Conservation (phyloP, 208 protist species). For the Trypanosoma melophagium region DNA sequence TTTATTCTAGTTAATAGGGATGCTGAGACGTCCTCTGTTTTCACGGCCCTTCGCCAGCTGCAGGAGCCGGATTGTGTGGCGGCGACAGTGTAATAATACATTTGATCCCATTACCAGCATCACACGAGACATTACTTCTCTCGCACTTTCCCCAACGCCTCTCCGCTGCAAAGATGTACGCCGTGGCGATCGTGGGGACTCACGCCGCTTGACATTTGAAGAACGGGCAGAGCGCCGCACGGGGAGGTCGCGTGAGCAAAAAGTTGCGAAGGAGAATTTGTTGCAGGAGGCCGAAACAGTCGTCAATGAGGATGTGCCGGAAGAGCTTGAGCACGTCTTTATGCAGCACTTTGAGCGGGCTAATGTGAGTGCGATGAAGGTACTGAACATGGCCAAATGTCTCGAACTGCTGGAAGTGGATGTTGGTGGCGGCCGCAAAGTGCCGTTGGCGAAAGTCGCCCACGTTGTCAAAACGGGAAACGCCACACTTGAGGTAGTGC, state of each 20-base stretch:
- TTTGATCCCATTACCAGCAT: neutral
- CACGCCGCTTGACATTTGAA: slow-evolving; percentile 81
- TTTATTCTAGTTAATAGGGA: too few relatives aligned
- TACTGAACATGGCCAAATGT: slow-evolving; percentile 89
- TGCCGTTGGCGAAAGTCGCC: slow-evolving; percentile 69
- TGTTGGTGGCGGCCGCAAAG: slow-evolving; percentile 55
- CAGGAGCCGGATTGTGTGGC: neutral
- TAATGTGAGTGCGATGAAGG: slow-evolving; percentile 82
- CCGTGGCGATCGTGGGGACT: slow-evolving; percentile 63
- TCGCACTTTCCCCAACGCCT: slow-evolving; percentile 24
- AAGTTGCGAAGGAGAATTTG: slow-evolving; percentile 58
- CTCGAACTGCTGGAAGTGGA: slow-evolving; percentile 78
- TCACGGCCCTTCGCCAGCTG: neutral
- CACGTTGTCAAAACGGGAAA: slow-evolving; percentile 72
- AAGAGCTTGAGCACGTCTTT: slow-evolving; percentile 67
- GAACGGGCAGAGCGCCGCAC: slow-evolving; percentile 75
- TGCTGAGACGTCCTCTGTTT: too few relatives aligned
- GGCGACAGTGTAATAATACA: neutral
- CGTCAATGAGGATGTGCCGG: slow-evolving; percentile 74
- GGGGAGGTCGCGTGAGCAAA: slow-evolving; percentile 69
- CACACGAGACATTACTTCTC: slow-evolving; percentile 7
- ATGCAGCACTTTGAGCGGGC: slow-evolving; percentile 59
- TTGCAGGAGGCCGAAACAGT: slow-evolving; percentile 66
- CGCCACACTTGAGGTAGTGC: slow-evolving; percentile 66
- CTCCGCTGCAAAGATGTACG: slow-evolving; percentile 60